Evolutionary conservation across 2,329 filamentous ascomycete species (phyloP).

Genomic region (Beauveria scarabaeidicola): DNA sequence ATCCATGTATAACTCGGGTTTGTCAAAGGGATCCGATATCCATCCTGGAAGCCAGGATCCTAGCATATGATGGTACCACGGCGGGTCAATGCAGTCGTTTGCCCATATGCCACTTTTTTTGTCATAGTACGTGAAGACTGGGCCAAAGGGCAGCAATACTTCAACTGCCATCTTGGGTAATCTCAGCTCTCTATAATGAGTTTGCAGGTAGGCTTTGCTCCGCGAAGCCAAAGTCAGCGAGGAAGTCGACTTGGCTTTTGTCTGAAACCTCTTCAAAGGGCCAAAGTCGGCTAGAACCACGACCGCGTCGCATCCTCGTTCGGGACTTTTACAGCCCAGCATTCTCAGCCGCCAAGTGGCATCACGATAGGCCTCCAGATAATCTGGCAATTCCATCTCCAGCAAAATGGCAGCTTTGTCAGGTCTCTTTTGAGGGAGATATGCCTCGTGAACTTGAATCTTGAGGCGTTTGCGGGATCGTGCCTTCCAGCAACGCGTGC

Average conservation of each 20-base stretch:
- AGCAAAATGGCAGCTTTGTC: background rate
- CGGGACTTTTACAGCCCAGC: background rate
- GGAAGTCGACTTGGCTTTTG: background rate
- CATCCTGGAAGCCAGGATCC: constrained; percentile 18
- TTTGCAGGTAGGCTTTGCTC: constrained; percentile 20
- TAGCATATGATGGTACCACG: constrained; percentile 14
- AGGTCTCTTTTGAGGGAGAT: background rate
- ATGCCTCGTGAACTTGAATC: background rate
- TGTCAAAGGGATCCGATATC: constrained; percentile 13
- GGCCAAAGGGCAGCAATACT: constrained; percentile 14
- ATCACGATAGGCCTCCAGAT: background rate
- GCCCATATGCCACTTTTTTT: constrained; percentile 12
- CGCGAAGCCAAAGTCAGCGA: constrained; percentile 17
- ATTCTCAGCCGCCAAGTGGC: constrained; percentile 1
- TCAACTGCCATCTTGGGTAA: constrained; percentile 12
- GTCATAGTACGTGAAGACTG: constrained; percentile 17
- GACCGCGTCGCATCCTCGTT: background rate
- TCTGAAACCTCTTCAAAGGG: background rate
- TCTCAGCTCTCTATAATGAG: constrained; percentile 17
- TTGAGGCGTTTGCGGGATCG: background rate
- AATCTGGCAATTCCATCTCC: background rate
- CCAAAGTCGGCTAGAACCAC: background rate
- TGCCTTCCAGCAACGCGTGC: background rate
- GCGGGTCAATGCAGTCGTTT: constrained; percentile 6
- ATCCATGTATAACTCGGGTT: constrained; percentile 12